A percentile compares a stretch with the other conserved stretches of the same genome.
phyloP scores from a whole-genome alignment of 768 basidiomycete species.

The Hygrophoropsis aurantiaca region DNA sequence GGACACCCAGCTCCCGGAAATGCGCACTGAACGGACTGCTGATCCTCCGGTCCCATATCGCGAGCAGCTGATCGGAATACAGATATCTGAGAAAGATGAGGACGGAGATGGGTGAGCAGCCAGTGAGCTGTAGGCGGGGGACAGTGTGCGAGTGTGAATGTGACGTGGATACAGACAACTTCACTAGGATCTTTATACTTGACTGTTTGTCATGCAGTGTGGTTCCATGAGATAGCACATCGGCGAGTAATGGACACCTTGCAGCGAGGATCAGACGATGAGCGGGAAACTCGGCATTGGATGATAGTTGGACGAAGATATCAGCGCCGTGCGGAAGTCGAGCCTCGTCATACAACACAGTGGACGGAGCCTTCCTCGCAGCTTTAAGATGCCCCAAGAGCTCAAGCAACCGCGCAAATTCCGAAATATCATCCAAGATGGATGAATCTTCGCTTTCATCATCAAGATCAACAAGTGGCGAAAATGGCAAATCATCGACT shows the following conservation, averaged over 20 bases:
- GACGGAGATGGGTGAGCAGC: slow-evolving; percentile 63
- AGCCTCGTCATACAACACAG: not conserved
- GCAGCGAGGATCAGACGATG: slow-evolving; percentile 69
- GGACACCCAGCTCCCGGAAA: slow-evolving; percentile 40
- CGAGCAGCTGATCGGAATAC: slow-evolving; percentile 83
- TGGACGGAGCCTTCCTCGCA: not conserved
- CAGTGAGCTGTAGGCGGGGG: slow-evolving; percentile 44
- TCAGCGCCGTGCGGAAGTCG: slow-evolving; percentile 60
- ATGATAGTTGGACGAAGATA: slow-evolving; percentile 47
- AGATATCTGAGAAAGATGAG: slow-evolving; percentile 81
- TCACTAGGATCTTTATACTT: slow-evolving; percentile 33
- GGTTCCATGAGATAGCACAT: slow-evolving; percentile 37
- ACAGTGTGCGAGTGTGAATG: not conserved
- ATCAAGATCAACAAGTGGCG: slow-evolving; percentile 16
- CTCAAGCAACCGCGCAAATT: slow-evolving; percentile 23
- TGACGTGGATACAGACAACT: slow-evolving; percentile 12
- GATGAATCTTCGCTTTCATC: slow-evolving; percentile 41
- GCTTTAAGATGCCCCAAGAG: slow-evolving; percentile 7
- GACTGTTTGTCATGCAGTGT: slow-evolving; percentile 26
- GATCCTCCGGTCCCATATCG: slow-evolving; percentile 82
- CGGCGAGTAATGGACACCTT: slow-evolving; percentile 48
- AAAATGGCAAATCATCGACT: not conserved
- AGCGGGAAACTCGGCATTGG: slow-evolving; percentile 49
- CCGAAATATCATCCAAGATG: slow-evolving; percentile 35
- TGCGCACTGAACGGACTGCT: slow-evolving; percentile 40